Evolutionary conservation across 2,329 filamentous ascomycete species (phyloP), one percentile per base, ranked within the genome.

Genomic region (Fusarium sp.): DNA sequence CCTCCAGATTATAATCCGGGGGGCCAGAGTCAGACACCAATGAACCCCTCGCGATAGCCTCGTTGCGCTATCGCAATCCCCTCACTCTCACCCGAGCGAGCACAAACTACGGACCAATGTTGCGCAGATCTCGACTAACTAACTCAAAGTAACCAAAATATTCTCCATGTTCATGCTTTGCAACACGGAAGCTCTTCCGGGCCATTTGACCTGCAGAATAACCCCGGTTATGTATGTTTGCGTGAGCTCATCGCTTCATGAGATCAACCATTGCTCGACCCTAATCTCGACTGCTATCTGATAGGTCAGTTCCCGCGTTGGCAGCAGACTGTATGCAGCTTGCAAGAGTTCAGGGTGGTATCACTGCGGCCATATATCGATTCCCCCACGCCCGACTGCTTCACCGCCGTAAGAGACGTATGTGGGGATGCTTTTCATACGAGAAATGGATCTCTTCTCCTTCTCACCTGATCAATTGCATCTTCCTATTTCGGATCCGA

Each of bases 271-370:
- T 41, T 49, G 66, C 53, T 60, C 40, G 52, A 56, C 40, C 9
- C 51, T 24, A 62, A 52, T 58, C 60, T 70, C 67, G 51, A 60
- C 65, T 62, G 46, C 51, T 22, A 49, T 53, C 43, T 57, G 40
- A 67, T 51, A 72, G 56, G 56, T 25, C 60, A 64, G 45, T 55
- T 63, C 64, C 56, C 57, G 55, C 41, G 38, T 20, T 61, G 56
- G 44, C 40, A 67, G 55, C 43, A 59, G 53, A 69, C 32, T 49
- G 16, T 34, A 62, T 74, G 72, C 68, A 62, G 60, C 30, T 61
- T 58, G 59, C 61, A 54, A 59, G 66, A 61, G 48, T 65, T 43
- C 44, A 58, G 29, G 56, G 66, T 74, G 69, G 69, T 69, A 74
- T 74, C 70, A 58, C 60, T 72, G 60, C 62, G 60, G 67, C 52